Conservation (phyloP, 1,284 basidiomycete genomes). For the Ceratobasidium sp. region DNA sequence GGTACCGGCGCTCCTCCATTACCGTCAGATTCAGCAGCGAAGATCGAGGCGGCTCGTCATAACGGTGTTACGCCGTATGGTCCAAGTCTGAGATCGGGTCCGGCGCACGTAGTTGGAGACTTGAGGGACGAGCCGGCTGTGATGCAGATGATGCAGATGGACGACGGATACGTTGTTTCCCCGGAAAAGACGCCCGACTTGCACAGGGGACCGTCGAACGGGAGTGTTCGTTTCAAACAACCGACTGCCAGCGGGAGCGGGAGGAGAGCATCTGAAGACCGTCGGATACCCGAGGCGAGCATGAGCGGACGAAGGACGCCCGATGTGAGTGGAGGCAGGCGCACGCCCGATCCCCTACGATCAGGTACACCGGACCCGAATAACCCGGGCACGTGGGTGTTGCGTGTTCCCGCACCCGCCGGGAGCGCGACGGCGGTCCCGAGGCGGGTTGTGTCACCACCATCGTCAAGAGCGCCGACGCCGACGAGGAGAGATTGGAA, state of each 20-base stretch:
- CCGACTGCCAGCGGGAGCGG: background rate
- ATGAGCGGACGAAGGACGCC: background rate
- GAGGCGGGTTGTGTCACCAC: conserved; percentile 24
- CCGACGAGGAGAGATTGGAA: conserved; percentile 38
- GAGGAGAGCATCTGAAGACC: background rate
- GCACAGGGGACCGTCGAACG: conserved; percentile 13
- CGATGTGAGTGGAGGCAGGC: background rate
- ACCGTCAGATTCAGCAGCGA: conserved; percentile 16
- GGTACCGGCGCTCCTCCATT: conserved; percentile 16
- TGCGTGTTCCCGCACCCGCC: conserved; percentile 30
- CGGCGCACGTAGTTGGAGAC: conserved; percentile 27
- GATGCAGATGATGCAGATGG: conserved; percentile 35
- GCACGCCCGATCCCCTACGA: conserved; percentile 22
- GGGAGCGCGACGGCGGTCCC: conserved; percentile 34
- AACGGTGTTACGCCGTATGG: conserved; percentile 27
- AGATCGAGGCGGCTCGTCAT: conserved; percentile 33
- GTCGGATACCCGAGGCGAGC: background rate
- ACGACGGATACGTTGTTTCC: background rate
- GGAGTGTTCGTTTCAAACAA: conserved; percentile 17
- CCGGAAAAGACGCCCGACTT: conserved; percentile 4
- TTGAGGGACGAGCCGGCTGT: conserved; percentile 35
- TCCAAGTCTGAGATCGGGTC: conserved; percentile 20
- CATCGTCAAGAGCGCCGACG: conserved; percentile 12
- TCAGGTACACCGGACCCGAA: conserved; percentile 39
- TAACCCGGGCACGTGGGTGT: conserved; percentile 34